phyloP scores from a whole-genome alignment of 2,329 filamentous ascomycete genomes.

The Fusarium oligoseptatum region DNA sequence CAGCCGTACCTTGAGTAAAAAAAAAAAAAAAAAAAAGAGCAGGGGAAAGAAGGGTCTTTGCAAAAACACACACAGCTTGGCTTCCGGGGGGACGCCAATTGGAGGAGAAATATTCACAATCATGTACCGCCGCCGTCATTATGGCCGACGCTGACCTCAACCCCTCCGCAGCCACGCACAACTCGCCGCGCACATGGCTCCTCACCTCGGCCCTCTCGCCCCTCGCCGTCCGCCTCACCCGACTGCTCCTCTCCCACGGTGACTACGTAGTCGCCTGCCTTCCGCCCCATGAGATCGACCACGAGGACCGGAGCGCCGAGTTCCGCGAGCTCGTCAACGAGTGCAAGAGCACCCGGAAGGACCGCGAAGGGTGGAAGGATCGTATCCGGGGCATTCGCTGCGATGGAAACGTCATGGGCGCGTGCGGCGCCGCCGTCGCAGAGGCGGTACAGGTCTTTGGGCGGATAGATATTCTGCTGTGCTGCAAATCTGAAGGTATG shows the following conservation, averaged over 20 bases:
- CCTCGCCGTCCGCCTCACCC: conserved; percentile 84
- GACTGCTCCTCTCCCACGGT: conserved; percentile 87
- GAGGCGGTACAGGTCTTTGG: conserved; percentile 89
- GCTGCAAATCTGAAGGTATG: conserved; percentile 86
- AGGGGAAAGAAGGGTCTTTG: conserved; percentile 14
- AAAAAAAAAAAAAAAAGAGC: conserved; percentile 8
- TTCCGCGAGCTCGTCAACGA: conserved; percentile 84
- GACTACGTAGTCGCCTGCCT: conserved; percentile 91
- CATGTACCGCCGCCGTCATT: conserved; percentile 41
- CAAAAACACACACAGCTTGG: not conserved
- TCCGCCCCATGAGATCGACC: conserved; percentile 81
- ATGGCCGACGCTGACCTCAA: conserved; percentile 52
- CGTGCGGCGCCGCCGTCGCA: conserved; percentile 88
- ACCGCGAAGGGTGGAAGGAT: conserved; percentile 83
- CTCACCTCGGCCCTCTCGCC: conserved; percentile 89
- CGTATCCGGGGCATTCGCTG: conserved; percentile 76
- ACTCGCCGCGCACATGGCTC: conserved; percentile 90
- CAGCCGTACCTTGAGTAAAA: not conserved
- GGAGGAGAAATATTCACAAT: conserved; percentile 25
- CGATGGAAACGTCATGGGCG: conserved; percentile 72
- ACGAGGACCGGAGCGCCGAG: conserved; percentile 80
- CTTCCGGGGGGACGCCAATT: conserved; percentile 8
- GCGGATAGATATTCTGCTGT: conserved; percentile 89
- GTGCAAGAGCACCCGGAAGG: conserved; percentile 72
- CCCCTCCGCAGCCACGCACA: conserved; percentile 69